A percentile compares a stretch with the other conserved stretches of the same genome.
Evolutionary conservation across 73 alveolate species (phyloP).

Genomic region (Tetrahymena elliotti): DNA sequence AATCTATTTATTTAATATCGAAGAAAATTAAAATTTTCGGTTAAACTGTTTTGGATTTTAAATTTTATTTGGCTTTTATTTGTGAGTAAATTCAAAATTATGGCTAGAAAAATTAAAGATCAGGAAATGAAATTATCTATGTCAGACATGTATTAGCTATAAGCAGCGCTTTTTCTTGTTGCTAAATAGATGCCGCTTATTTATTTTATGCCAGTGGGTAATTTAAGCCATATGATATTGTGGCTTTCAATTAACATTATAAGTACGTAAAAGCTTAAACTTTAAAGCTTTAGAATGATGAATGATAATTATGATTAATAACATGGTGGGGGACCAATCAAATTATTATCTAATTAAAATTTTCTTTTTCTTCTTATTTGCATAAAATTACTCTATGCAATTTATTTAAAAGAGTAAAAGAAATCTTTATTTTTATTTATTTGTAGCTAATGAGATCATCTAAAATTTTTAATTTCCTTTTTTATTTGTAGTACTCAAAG

Average conservation of each 20-base stretch:
- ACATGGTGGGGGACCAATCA: slow-evolving; percentile 1
- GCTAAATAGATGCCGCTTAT: not conserved
- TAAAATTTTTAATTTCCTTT: not conserved
- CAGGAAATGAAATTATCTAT: too few relatives aligned
- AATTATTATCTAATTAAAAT: not conserved
- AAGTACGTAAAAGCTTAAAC: not conserved
- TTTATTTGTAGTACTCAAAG: not conserved
- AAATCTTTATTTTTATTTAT: not conserved
- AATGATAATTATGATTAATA: not conserved
- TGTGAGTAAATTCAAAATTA: not conserved
- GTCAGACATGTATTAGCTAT: not conserved
- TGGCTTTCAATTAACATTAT: not conserved
- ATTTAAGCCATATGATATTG: not conserved
- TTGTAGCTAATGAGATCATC: not conserved
- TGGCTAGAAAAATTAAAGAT: not conserved
- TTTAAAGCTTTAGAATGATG: not conserved
- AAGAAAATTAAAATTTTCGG: not conserved
- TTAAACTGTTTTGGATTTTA: not conserved
- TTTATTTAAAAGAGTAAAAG: not conserved
- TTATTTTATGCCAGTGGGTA: not conserved
- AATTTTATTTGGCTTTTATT: not conserved
- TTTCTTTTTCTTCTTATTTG: not conserved
- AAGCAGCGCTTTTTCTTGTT: not conserved
- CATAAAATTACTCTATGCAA: not conserved
- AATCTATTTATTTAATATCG: not conserved